Evolutionary conservation across 768 basidiomycete genomes (phyloP).

Genomic region (Mycena sanguinolenta): DNA sequence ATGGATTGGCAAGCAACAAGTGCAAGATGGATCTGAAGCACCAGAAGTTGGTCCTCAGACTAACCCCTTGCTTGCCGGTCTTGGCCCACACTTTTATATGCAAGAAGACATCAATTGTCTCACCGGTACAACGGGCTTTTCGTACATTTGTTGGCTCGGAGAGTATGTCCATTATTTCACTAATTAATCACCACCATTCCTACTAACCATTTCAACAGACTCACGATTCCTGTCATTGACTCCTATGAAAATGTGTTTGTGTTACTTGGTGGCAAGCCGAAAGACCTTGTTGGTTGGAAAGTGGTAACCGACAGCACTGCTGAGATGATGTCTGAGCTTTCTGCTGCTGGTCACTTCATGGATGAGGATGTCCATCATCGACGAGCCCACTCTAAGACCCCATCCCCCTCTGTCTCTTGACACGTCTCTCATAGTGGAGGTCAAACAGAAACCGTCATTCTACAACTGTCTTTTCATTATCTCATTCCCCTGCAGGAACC

Average conservation of each 20-base stretch:
- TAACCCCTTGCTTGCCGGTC: neutral
- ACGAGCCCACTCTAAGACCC: neutral
- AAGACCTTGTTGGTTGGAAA: slow-evolving; percentile 4
- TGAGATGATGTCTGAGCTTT: neutral
- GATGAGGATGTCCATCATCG: slow-evolving; percentile 1
- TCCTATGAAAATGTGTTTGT: slow-evolving; percentile 2
- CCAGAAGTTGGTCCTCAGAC: neutral
- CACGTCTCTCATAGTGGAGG: slow-evolving; percentile 7
- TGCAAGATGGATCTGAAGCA: neutral
- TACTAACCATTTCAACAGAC: neutral
- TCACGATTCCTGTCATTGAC: slow-evolving; percentile 26
- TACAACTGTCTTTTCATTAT: no score
- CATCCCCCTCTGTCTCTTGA: neutral
- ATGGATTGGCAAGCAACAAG: slow-evolving; percentile 20
- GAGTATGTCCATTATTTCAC: neutral
- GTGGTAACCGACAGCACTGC: neutral
- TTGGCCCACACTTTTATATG: neutral
- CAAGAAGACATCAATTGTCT: slow-evolving; percentile 1
- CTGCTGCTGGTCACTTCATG: neutral
- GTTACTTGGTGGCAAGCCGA: slow-evolving; percentile 16
- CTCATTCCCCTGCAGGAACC: no score
- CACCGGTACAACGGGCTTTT: neutral
- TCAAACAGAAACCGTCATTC: slow-evolving; percentile 11
- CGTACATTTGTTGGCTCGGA: slow-evolving; percentile 21
- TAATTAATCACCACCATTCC: neutral